Evolutionary conservation across 2,329 filamentous ascomycete genomes (phyloP), one percentile per base, ranked within the genome.

Genomic region (Fusarium keratoplasticum): DNA sequence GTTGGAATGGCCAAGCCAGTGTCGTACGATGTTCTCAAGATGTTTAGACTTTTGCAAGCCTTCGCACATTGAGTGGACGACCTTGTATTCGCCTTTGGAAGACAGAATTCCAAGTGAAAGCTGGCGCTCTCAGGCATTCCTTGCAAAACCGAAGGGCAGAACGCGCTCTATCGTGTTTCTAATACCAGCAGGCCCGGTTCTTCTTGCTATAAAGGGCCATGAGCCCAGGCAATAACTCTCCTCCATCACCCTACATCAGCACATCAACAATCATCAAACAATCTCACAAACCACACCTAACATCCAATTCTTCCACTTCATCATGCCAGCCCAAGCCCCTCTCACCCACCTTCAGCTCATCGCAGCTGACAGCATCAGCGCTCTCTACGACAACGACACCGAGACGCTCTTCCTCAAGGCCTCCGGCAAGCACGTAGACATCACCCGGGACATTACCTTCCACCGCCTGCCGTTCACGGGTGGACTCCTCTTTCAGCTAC

Each of bases 401-500:
- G 18, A 50, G 22, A 36, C 42, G 5, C 47, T 71, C 25, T 11
- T 69, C 22, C 66, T 71, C 50, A 65, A 54, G 3, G 69, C 69
- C 11, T 36, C 66, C 11, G 69, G 69, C 8, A 59, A 20, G 1
- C 66, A 69, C 33, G 66, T 54, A 4, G 55, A 71, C n/a, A 50
- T 54, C 16, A 62, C 69, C 20, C 42, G 40, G 4, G 69, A 69
- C 33, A 71, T 71, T 7, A 2, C 1, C 0, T 71, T 71, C 40
- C 44, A 38, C 14, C 69, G 65, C 27, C 33, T 69, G n/a, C 69
- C 69, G 18, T 71, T 71, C 16, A 4, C 6, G 1, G 69, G 69
- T 5, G 69, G 69, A 8, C 69, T 71, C 7, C 69, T 71, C 27
- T 71, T 71, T 38, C 44, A 69, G 7, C 57, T 71, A 9, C 62